Percentiles rank a stretch among this genome's conserved stretches.
Evolutionary conservation across 345 rosid genomes (phyloP).

Genomic region (Bruguiera parviflora): DNA sequence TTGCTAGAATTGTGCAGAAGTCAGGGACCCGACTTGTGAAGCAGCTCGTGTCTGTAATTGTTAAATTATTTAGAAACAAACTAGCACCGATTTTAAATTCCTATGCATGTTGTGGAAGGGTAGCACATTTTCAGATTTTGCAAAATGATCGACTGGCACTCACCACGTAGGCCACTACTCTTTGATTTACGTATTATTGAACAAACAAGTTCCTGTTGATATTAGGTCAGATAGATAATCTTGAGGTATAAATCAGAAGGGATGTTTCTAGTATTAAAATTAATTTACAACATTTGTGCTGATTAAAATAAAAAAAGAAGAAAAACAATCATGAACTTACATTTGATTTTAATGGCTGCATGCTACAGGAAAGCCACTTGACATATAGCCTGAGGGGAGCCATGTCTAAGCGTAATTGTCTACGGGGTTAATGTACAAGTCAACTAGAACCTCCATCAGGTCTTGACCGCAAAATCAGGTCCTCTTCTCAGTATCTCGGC

Average conservation of each 20-base stretch:
- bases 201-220: no score
- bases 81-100: no score
- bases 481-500: constrained; percentile 46
- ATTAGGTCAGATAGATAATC: no score
- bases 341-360: constrained; percentile 15
- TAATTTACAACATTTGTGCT: not conserved
- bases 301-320: not conserved
- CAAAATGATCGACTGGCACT: no score
- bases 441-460: constrained; percentile 37
- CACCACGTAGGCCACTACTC: no score
- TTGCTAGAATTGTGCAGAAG: no score
- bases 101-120: no score
- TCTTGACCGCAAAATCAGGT: constrained; percentile 28
- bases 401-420: constrained; percentile 10
- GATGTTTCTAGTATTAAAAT: not conserved
- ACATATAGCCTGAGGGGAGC: not conserved
- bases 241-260: not conserved
- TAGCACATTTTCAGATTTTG: no score
- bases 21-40: no score
- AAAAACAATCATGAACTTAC: constrained; percentile 19
- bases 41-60: no score
- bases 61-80: no score
- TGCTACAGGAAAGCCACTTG: constrained; percentile 26
- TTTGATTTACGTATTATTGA: no score
- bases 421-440: constrained; percentile 29